Percentiles rank a stretch among this genome's conserved stretches.
These are phyloP conservation scores for Paxillus rubicundulus DNA, from an alignment of 768 basidiomycete genomes.

Conservation along the genomic window DNA sequence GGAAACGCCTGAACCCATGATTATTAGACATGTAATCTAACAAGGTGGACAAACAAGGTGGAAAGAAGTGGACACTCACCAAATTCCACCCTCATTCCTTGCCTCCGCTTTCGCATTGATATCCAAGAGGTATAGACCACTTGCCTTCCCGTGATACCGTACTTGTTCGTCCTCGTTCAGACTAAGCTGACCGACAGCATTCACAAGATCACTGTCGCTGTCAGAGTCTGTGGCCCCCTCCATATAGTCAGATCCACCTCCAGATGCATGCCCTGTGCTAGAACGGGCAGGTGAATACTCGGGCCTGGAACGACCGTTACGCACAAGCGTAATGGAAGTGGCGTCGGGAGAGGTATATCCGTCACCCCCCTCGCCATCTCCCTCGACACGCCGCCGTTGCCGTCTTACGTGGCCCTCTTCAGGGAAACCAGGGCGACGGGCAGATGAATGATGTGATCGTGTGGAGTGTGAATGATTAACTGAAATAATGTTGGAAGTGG, in stretches of 20 bases:
- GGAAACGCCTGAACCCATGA: slow-evolving; percentile 67
- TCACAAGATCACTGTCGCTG: slow-evolving; percentile 49
- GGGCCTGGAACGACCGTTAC: slow-evolving; percentile 18
- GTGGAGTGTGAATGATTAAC: slow-evolving; percentile 13
- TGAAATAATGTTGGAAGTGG: slow-evolving; percentile 5
- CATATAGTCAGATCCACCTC: slow-evolving; percentile 25
- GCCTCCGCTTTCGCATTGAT: slow-evolving; percentile 57
- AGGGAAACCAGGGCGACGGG: slow-evolving; percentile 9
- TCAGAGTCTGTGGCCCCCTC: slow-evolving; percentile 33
- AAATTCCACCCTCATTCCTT: slow-evolving; percentile 74
- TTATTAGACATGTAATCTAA: slow-evolving; percentile 17
- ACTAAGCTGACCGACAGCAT: slow-evolving; percentile 82
- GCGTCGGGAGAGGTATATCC: slow-evolving; percentile 8
- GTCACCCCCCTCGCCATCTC: slow-evolving; percentile 7
- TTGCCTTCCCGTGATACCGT: slow-evolving; percentile 83
- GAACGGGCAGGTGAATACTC: slow-evolving; percentile 15
- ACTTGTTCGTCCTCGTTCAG: slow-evolving; percentile 86
- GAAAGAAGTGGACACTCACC: slow-evolving; percentile 41
- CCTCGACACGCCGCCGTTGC: slow-evolving; percentile 47
- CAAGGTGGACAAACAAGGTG: neutral
- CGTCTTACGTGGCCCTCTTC: slow-evolving; percentile 39
- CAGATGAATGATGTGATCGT: slow-evolving; percentile 9
- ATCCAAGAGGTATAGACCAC: slow-evolving; percentile 73
- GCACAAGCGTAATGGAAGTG: slow-evolving; percentile 1
- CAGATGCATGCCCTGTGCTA: slow-evolving; percentile 11